Evolutionary conservation across 331 rosid species (phyloP).

Genomic region (Malus hybrid): DNA sequence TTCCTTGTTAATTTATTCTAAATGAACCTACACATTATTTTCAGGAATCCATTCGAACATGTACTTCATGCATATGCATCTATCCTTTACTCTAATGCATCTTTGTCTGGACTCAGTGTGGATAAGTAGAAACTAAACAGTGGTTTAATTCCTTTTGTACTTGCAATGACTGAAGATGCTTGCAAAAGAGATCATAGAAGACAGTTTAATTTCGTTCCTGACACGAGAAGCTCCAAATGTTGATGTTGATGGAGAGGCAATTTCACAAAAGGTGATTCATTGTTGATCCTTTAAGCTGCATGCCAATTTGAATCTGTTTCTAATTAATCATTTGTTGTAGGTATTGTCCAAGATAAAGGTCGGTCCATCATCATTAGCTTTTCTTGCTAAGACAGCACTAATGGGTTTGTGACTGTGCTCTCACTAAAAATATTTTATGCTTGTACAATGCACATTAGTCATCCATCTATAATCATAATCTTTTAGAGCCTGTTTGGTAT

Average conservation of each 20-base stretch:
- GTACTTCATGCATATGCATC: conserved; percentile 11
- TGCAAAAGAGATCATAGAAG: conserved; percentile 88
- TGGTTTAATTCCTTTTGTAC: conserved; percentile 12
- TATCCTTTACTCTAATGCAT: conserved; percentile 3
- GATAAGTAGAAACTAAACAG: conserved; percentile 6
- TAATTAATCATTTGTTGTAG: conserved; percentile 39
- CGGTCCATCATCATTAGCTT: conserved; percentile 81
- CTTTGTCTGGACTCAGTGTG: conserved; percentile 14
- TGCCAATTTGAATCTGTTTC: background rate
- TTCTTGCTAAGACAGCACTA: conserved; percentile 76
- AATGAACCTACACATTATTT: background rate
- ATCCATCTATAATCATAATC: background rate
- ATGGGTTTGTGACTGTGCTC: conserved; percentile 59
- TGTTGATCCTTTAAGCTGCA: background rate
- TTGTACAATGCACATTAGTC: conserved; percentile 4
- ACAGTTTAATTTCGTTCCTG: conserved; percentile 63
- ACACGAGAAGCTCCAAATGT: conserved; percentile 55
- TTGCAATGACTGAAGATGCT: conserved; percentile 58
- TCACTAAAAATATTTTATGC: background rate
- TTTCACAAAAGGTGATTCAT: conserved; percentile 56
- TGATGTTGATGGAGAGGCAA: conserved; percentile 50
- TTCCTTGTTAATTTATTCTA: conserved; percentile 9
- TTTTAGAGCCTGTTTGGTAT: no score
- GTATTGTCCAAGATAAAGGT: conserved; percentile 79
- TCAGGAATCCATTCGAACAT: background rate